phyloP scores from a whole-genome alignment of 2,329 filamentous ascomycete genomes.

The Geosmithia flava region DNA sequence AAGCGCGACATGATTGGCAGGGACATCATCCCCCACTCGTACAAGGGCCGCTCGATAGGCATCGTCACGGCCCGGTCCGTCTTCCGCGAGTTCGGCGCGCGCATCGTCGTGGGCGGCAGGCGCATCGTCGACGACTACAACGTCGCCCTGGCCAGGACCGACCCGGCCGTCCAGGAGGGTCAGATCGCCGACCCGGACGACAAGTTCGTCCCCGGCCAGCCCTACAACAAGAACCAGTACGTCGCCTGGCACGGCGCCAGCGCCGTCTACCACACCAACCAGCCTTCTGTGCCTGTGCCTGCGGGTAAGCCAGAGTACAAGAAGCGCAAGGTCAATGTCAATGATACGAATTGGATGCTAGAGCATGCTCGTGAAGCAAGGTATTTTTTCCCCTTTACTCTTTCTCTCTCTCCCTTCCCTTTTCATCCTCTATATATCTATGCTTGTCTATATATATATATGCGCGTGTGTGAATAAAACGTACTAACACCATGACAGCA shows the following conservation, averaged over 20 bases:
- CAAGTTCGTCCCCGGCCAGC: constrained; percentile 59
- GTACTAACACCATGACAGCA: constrained; percentile 33
- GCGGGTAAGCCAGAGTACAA: constrained; percentile 70
- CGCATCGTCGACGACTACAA: constrained; percentile 85
- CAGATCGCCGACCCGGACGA: constrained; percentile 88
- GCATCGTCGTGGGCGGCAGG: constrained; percentile 85
- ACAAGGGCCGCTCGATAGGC: constrained; percentile 95
- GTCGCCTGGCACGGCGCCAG: constrained; percentile 98
- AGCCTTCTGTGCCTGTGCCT: constrained; percentile 62
- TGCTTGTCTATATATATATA: too few species aligned
- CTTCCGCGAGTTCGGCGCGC: constrained; percentile 89
- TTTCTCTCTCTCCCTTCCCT: background rate
- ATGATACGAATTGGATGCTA: constrained; percentile 90
- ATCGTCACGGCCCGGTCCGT: constrained; percentile 94
- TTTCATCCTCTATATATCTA: background rate
- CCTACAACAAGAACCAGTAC: constrained; percentile 99
- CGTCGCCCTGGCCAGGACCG: constrained; percentile 58
- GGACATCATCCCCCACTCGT: constrained; percentile 92
- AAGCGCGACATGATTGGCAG: constrained; percentile 94
- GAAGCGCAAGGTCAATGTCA: constrained; percentile 77
- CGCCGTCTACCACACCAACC: constrained; percentile 80
- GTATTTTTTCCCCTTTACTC: constrained; percentile 28
- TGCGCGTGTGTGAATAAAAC: too few species aligned
- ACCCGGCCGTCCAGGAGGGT: constrained; percentile 66
- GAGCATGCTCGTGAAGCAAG: constrained; percentile 87